A percentile compares a stretch with the other conserved stretches of the same genome.
These are phyloP conservation scores for Botrytis aclada DNA, from an alignment of 2,329 filamentous ascomycete genomes.

Conservation along the genomic window DNA sequence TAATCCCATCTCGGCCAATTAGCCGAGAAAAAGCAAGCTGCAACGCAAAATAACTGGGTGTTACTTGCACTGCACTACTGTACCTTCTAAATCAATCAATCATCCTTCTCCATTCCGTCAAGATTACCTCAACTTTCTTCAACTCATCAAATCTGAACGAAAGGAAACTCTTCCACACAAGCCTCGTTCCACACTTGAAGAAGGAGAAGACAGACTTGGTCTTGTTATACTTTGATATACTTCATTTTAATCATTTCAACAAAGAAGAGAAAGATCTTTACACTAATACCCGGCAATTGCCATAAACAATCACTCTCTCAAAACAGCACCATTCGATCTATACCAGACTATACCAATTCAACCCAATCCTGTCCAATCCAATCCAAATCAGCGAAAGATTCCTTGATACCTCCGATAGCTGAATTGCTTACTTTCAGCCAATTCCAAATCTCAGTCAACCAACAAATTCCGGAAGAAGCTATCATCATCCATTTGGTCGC, in stretches of 20 bases:
- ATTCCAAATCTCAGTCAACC: constrained; percentile 9
- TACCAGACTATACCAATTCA: neutral
- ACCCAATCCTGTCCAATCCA: neutral
- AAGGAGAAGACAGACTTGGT: neutral
- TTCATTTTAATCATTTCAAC: constrained; percentile 7
- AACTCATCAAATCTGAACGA: constrained; percentile 5
- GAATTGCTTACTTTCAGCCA: constrained; percentile 19
- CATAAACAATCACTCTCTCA: neutral
- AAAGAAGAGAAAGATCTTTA: constrained; percentile 9
- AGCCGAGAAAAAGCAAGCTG: constrained; percentile 8
- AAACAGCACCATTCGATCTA: neutral
- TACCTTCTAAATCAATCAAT: constrained; percentile 18
- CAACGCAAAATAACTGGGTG: constrained; percentile 5
- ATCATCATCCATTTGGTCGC: constrained; percentile 32
- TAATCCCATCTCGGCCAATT: neutral
- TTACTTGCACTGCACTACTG: neutral
- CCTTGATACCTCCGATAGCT: constrained; percentile 20
- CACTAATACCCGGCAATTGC: neutral
- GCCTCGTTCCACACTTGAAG: constrained; percentile 8
- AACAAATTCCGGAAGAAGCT: constrained; percentile 28
- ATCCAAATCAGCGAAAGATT: neutral
- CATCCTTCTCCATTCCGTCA: constrained; percentile 11
- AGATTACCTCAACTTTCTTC: constrained; percentile 18
- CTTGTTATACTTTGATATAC: neutral
- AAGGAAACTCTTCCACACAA: neutral